Evolutionary conservation across 192 early-diverging fungal genomes (phyloP).

Genomic region (Martensiomyces pterosporus): DNA sequence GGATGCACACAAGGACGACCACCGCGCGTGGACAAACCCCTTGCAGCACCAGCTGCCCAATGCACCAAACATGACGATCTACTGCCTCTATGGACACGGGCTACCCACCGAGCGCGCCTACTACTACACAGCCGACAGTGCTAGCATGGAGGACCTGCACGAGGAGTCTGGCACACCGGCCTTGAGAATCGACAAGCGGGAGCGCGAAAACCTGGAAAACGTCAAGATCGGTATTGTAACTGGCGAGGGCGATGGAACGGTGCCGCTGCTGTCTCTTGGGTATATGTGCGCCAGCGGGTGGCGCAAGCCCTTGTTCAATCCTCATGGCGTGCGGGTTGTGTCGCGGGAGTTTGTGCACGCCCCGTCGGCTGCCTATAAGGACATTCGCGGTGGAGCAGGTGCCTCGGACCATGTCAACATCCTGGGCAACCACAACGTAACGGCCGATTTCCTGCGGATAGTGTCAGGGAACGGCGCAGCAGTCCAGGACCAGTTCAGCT

Average conservation of each 20-base stretch:
- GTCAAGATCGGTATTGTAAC: slow-evolving; percentile 60
- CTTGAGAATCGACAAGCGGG: slow-evolving; percentile 28
- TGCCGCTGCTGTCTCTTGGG: slow-evolving; percentile 78
- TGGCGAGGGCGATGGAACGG: slow-evolving; percentile 83
- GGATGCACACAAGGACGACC: slow-evolving; percentile 53
- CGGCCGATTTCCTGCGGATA: slow-evolving; percentile 55
- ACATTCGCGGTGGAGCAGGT: slow-evolving; percentile 68
- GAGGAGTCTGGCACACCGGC: slow-evolving; percentile 22
- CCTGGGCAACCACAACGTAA: slow-evolving; percentile 72
- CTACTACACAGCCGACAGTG: slow-evolving; percentile 57
- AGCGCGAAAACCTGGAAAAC: slow-evolving; percentile 41
- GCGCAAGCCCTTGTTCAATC: slow-evolving; percentile 79
- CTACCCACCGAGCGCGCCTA: slow-evolving; percentile 79
- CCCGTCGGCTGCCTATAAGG: slow-evolving; percentile 53
- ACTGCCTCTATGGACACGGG: slow-evolving; percentile 80
- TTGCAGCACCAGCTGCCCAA: slow-evolving; percentile 65
- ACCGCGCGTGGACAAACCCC: slow-evolving; percentile 75
- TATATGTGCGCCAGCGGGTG: slow-evolving; percentile 88
- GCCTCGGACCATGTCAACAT: slow-evolving; percentile 87
- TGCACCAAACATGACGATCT: slow-evolving; percentile 73
- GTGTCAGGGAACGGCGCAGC: slow-evolving; percentile 48
- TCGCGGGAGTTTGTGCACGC: slow-evolving; percentile 68
- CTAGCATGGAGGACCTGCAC: slow-evolving; percentile 8
- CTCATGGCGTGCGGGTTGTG: slow-evolving; percentile 63
- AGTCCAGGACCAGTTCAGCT: slow-evolving; percentile 38